Evolutionary conservation across 1,284 basidiomycete species (phyloP).

Genomic region (Tilletia setariae): DNA sequence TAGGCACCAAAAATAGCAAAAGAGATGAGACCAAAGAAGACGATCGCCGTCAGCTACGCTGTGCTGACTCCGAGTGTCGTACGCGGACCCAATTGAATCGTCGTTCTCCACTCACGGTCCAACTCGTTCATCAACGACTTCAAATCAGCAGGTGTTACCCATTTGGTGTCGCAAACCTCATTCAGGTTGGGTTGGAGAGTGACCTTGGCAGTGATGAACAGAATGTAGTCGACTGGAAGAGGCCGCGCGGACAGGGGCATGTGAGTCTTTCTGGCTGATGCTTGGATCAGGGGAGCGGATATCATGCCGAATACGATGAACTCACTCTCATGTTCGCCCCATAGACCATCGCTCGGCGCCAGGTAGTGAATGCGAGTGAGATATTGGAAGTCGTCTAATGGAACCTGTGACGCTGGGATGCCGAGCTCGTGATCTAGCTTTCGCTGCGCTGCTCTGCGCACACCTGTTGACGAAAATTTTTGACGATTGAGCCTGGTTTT

Average conservation of each 20-base stretch:
- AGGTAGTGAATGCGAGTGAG: constrained; percentile 96
- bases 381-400: constrained; percentile 85
- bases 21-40: not conserved
- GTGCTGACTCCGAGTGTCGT: not conserved
- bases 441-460: constrained; percentile 80
- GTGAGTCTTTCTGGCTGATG: not conserved
- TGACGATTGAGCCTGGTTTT: not conserved
- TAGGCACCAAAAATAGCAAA: not conserved
- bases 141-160: constrained; percentile 85
- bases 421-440: constrained; percentile 97
- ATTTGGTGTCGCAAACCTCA: constrained; percentile 86
- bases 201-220: constrained; percentile 88
- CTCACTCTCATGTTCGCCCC: constrained; percentile 98
- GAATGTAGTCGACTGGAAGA: constrained; percentile 85
- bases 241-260: not conserved
- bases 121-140: constrained; percentile 82
- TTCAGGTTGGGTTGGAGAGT: constrained; percentile 79
- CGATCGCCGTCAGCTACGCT: not conserved
- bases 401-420: constrained; percentile 70
- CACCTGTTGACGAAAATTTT: constrained; percentile 56
- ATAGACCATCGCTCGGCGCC: constrained; percentile 83
- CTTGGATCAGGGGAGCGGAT: no score
- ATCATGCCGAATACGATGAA: constrained; percentile 21
- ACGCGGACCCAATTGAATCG: not conserved
- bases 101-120: constrained; percentile 34